Percentiles rank a stretch among this genome's conserved stretches.
Conservation (phyloP, 306 rosid species). For the Vigna angularis region DNA sequence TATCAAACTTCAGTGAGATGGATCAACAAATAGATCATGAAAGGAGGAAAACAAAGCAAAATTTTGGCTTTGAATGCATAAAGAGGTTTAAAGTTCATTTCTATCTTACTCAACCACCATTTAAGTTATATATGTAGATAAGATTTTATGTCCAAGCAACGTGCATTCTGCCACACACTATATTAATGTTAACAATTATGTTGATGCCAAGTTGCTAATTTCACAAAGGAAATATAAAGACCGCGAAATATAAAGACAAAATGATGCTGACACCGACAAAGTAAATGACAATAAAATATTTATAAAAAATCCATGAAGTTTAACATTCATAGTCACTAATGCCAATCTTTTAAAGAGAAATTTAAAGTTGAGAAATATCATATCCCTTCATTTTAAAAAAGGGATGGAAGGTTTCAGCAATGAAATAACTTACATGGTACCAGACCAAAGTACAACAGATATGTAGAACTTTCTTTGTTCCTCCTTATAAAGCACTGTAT, state of each 20-base stretch:
- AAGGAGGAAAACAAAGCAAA: conserved; percentile 9
- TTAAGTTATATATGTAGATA: not conserved
- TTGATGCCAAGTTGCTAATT: conserved; percentile 23
- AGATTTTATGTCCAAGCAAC: not conserved
- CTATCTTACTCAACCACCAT: conserved; percentile 24
- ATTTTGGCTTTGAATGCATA: not conserved
- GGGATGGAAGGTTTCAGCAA: not conserved
- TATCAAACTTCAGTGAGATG: conserved; percentile 4
- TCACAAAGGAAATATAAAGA: conserved; percentile 14
- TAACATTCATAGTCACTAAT: conserved; percentile 18
- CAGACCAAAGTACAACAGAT: conserved; percentile 68
- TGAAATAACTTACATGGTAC: conserved; percentile 74
- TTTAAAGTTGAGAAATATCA: conserved; percentile 3
- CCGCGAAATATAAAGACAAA: conserved; percentile 13
- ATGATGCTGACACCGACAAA: not conserved
- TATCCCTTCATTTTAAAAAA: not conserved
- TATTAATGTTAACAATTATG: conserved; percentile 32
- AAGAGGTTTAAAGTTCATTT: conserved; percentile 16
- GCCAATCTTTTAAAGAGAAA: conserved; percentile 6
- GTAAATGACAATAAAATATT: conserved; percentile 23
- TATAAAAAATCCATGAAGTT: conserved; percentile 8
- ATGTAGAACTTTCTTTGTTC: conserved; percentile 78
- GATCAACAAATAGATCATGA: conserved; percentile 19
- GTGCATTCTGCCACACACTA: conserved; percentile 11
- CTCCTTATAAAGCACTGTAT: conserved; percentile 87